Evolutionary conservation across 1,284 basidiomycete genomes (phyloP), one percentile per base, ranked within the genome.

Genomic region (Fereydounia khargensis): DNA sequence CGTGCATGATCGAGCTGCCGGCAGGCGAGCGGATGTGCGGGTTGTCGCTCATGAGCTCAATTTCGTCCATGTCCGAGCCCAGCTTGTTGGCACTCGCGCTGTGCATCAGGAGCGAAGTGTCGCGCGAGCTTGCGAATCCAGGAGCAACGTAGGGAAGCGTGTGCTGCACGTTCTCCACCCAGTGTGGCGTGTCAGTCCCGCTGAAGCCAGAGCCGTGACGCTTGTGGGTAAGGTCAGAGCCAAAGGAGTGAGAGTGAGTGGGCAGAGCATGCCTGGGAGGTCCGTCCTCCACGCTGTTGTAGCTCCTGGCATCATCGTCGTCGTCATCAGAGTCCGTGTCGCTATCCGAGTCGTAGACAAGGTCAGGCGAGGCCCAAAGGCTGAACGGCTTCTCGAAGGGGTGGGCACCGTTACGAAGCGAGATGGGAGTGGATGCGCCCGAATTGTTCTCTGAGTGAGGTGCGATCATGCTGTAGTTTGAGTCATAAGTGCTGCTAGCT

Each of bases 341-440:
- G 6, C 44, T 42, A 33, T 61, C 58, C 7, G 58, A 61, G 14
- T 50, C 59, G 18, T 59, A 60, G 19, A 60, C 42, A 20, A 65
- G 56, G 25, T 65, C 54, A 3, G 54, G 53, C 6, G 54, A 51
- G 20, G 42, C 51, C 56, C 59, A 62, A 13, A 62, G 57, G 22
- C 48, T 37, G 1, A 61, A 45, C 0, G 52, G 44, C 31, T 35
- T 35, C 30, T 54, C 56, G 20, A 54, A 54, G 47, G 45, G 17
- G 52, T 52, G 0, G 35, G 43, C 1, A 27, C 23, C 19, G 28
- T 17, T 4, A 21, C 8, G 6, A 35, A 20, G 5, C 33, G 6
- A 7, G 28, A 17, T 35, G 3, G 58, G 58, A 16, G 45, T 61
- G 21, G 35, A 35, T 5, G 18, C 38, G 24, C 46, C 41, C 1